Evolutionary conservation across 805 yeast genomes (phyloP), one percentile per base, ranked within the genome.

Genomic region (Pichia paraexigua): DNA sequence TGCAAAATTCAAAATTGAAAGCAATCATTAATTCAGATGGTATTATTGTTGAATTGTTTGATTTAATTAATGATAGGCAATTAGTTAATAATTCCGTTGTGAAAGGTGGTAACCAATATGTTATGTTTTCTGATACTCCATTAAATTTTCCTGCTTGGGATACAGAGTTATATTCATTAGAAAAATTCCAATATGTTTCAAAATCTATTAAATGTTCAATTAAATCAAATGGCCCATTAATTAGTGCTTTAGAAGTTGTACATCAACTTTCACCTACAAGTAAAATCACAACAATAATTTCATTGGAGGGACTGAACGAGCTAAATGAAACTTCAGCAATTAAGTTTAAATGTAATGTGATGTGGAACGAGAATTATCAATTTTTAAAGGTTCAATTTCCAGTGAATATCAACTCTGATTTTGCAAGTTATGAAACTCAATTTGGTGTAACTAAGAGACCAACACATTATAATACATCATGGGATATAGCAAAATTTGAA

Each of bases 401-500:
- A 1, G 95, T 92, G 21, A 85, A 87, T 28, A 76, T 92, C 20
- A 79, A 79, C 58, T 75, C 79, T 41, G 94, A 91, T 21, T 75
- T 63, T 50, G 98, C 97, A 2, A 80, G 82, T 52, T 94, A 88
- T 66, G 99, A 92, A 67, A 90, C 97, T 2, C 96, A 91, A 66
- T 92, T 87, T 68, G 99, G 99, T 49, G 69, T 87, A 45, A 92
- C 96, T 7, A 82, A 79, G 61, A 80, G 98, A 58, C 96, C 98
- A 46, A 92, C 98, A 0, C 97, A 92, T 68, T 92, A 75, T 71
- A 94, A 92, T 65, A 92, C 99, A 0, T 73, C 88, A 0, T 92
- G 98, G 98, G 99, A 92, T 62, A 85, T 85, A 35, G 98, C 98
- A 52, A 91, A 90, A 66, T 92, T 92, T 67, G 99, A 92, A 69